phyloP scores from a whole-genome alignment of 345 rosid genomes.

The Eucalyptus virginea region DNA sequence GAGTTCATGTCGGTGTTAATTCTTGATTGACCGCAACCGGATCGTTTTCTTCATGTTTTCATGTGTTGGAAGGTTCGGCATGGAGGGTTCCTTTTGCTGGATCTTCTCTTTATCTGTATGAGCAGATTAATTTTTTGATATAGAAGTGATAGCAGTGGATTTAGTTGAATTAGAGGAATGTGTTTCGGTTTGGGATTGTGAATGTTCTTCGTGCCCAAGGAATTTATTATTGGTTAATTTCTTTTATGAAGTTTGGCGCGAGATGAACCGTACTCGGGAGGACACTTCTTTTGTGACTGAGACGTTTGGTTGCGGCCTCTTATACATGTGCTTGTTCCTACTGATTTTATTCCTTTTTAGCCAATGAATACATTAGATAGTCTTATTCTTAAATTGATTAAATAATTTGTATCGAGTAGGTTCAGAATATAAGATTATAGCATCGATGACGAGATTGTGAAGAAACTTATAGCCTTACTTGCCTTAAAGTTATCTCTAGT shows the following conservation, averaged over 20 bases:
- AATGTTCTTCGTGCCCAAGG: not conserved
- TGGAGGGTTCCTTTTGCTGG: not conserved
- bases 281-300: not conserved
- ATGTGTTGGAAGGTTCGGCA: not conserved
- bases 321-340: not conserved
- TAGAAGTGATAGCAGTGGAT: not conserved
- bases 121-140: not conserved
- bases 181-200: not conserved
- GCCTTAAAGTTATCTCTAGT: not conserved
- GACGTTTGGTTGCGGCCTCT: not conserved
- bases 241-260: not conserved
- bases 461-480: not conserved
- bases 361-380: not conserved
- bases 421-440: not conserved
- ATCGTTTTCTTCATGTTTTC: not conserved
- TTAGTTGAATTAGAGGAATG: not conserved
- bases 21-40: not conserved
- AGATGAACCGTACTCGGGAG: not conserved
- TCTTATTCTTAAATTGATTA: not conserved
- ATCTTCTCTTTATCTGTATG: not conserved
- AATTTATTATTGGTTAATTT: not conserved
- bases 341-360: not conserved
- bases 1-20: not conserved
- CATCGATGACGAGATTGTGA: not conserved
- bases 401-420: not conserved